A percentile compares a stretch with the other conserved stretches of the same genome.
Evolutionary conservation across 148 eudicot species (phyloP).

Genomic region (Rhododendron kiyosumense): DNA sequence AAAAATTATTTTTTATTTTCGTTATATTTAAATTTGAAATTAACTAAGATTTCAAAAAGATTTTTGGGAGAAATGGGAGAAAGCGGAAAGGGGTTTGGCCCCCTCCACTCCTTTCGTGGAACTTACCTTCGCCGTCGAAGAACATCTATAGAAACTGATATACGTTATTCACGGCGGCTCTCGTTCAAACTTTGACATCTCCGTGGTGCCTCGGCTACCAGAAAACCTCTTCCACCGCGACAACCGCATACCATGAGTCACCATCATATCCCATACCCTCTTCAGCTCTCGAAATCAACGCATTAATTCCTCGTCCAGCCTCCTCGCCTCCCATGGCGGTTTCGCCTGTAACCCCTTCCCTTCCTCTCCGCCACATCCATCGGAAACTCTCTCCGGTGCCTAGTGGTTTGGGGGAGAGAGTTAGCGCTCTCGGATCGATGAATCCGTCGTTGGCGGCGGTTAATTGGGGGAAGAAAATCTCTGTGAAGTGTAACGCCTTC

Average conservation of each 20-base stretch:
- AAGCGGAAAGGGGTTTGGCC: no score
- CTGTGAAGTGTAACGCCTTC: conserved; percentile 27
- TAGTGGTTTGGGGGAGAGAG: background rate
- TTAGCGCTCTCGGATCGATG: background rate
- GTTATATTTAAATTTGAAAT: no score
- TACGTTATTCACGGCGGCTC: background rate
- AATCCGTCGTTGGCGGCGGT: background rate
- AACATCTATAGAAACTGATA: background rate
- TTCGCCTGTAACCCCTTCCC: conserved; percentile 13
- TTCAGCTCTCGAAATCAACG: background rate
- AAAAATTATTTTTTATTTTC: no score
- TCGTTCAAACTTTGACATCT: background rate
- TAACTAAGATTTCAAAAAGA: no score
- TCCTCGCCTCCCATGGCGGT: conserved; percentile 10
- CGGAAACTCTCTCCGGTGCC: background rate
- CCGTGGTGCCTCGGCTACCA: background rate
- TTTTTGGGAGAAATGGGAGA: no score
- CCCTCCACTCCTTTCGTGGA: background rate
- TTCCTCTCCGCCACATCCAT: conserved; percentile 1
- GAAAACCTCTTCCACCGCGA: background rate
- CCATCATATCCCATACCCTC: no score
- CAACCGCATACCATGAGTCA: background rate
- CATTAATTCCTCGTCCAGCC: background rate
- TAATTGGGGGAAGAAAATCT: background rate
- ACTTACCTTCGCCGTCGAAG: background rate